Conservation (phyloP, 225 moss, liverwort and hornwort species). For the Pleurozium schreberi region DNA sequence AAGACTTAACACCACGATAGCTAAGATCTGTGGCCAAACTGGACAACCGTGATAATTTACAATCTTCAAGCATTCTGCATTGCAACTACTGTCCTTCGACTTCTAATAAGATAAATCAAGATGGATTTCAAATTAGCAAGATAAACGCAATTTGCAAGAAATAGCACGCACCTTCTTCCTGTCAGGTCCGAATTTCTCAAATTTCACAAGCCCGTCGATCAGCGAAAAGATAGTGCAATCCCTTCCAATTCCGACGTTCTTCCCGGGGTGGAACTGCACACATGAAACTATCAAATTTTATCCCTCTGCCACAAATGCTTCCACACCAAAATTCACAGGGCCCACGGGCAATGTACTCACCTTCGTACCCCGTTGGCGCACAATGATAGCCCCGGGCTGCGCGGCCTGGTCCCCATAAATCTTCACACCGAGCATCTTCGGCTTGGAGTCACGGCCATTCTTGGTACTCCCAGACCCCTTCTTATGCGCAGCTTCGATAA, state of each 20-base stretch:
- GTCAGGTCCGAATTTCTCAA: slow-evolving; percentile 80
- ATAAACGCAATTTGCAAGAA: not conserved
- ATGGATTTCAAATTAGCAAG: not conserved
- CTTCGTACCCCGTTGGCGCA: slow-evolving; percentile 91
- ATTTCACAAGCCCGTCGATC: slow-evolving; percentile 90
- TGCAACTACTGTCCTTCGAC: not conserved
- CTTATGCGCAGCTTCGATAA: slow-evolving; percentile 87
- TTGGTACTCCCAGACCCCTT: slow-evolving; percentile 93
- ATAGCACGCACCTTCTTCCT: slow-evolving; percentile 56
- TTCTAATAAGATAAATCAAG: not conserved
- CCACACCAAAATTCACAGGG: not conserved
- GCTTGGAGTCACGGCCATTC: slow-evolving; percentile 91
- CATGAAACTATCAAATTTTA: slow-evolving; percentile 4
- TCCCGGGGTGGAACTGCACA: slow-evolving; percentile 73
- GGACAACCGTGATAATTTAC: not conserved
- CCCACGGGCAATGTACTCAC: slow-evolving; percentile 22
- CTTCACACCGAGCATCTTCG: slow-evolving; percentile 89
- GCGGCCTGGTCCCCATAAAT: slow-evolving; percentile 89
- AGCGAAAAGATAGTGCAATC: slow-evolving; percentile 76
- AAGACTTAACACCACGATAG: not conserved
- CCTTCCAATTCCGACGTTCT: slow-evolving; percentile 88
- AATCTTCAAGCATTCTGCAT: not conserved
- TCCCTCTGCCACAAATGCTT: slow-evolving; percentile 34
- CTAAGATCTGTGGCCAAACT: not conserved
- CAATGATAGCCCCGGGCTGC: slow-evolving; percentile 78